These are phyloP conservation scores for Candida methanosorbosa DNA, from an alignment of 805 yeast genomes.

Conservation along the genomic window DNA sequence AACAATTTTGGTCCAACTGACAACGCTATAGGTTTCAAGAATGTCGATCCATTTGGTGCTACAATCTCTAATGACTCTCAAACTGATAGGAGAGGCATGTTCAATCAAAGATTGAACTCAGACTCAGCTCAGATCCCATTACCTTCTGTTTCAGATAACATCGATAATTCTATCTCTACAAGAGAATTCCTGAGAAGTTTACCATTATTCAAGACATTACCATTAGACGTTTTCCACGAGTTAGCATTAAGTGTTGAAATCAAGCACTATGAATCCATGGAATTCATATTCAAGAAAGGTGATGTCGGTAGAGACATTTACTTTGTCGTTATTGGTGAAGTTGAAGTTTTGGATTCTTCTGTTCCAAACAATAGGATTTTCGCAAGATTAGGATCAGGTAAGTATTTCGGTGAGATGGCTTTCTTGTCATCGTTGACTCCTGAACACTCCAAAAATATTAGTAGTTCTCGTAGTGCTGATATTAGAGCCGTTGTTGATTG, in stretches of 20 bases:
- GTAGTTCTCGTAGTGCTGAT: conserved; percentile 45
- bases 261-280: conserved; percentile 41
- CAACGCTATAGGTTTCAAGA: background rate
- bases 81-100: too few species aligned
- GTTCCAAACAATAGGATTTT: conserved; percentile 28
- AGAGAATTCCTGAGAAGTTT: conserved; percentile 50
- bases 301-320: conserved; percentile 56
- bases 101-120: too few species aligned
- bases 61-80: too few species aligned
- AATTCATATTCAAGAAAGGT: conserved; percentile 51
- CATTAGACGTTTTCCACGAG: conserved; percentile 51
- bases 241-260: conserved; percentile 60
- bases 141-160: conserved; percentile 19
- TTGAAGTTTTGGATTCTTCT: conserved; percentile 46
- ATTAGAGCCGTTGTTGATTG: conserved; percentile 53
- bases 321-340: conserved; percentile 60
- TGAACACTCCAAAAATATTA: conserved; percentile 16
- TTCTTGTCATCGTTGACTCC: conserved; percentile 40
- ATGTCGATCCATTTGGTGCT: background rate
- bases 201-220: conserved; percentile 51
- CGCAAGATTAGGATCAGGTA: conserved; percentile 54
- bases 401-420: conserved; percentile 74
- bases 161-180: conserved; percentile 44
- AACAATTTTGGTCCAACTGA: too few species aligned
- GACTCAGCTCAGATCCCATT: background rate